A percentile compares a stretch with the other conserved stretches of the same genome.
Conservation (phyloP, 352 stramenopile genomes). For the Globisporangium viniferum region DNA sequence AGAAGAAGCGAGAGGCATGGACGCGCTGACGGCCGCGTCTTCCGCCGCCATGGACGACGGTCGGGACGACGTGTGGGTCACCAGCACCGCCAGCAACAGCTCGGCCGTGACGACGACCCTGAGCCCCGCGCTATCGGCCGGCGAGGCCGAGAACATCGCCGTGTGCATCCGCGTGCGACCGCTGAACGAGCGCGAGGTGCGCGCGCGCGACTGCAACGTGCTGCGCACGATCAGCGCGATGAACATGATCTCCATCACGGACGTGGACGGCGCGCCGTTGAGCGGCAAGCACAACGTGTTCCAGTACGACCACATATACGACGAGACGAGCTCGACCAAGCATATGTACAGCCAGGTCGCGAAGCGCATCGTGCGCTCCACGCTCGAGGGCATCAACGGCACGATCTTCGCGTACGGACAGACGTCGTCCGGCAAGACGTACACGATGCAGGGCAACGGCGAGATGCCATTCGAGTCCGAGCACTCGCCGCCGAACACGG, state of each 20-base stretch:
- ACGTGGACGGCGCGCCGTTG: constrained; percentile 49
- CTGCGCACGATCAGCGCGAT: constrained; percentile 36
- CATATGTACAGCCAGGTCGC: constrained; percentile 63
- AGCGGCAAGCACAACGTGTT: constrained; percentile 68
- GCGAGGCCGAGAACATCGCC: constrained; percentile 66
- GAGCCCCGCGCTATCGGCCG: constrained; percentile 1
- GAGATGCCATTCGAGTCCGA: constrained; percentile 24
- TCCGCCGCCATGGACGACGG: neutral
- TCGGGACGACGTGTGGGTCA: neutral
- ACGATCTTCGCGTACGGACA: constrained; percentile 96
- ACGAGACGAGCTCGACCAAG: constrained; percentile 39
- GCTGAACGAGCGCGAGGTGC: constrained; percentile 68
- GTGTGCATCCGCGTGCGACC: constrained; percentile 82
- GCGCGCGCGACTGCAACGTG: constrained; percentile 38
- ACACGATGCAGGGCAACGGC: constrained; percentile 92
- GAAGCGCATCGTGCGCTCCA: constrained; percentile 71
- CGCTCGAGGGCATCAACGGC: constrained; percentile 74
- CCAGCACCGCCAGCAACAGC: neutral
- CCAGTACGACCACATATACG: constrained; percentile 81
- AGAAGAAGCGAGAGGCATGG: neutral
- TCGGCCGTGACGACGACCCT: neutral
- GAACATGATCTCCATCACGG: constrained; percentile 57
- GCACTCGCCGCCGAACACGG: constrained; percentile 25
- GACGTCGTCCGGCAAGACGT: constrained; percentile 95
- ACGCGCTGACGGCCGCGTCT: neutral